A percentile compares a stretch with the other conserved stretches of the same genome.
These are phyloP conservation scores for Fomitopsis serialis DNA, from an alignment of 768 basidiomycete genomes.

Conservation along the genomic window DNA sequence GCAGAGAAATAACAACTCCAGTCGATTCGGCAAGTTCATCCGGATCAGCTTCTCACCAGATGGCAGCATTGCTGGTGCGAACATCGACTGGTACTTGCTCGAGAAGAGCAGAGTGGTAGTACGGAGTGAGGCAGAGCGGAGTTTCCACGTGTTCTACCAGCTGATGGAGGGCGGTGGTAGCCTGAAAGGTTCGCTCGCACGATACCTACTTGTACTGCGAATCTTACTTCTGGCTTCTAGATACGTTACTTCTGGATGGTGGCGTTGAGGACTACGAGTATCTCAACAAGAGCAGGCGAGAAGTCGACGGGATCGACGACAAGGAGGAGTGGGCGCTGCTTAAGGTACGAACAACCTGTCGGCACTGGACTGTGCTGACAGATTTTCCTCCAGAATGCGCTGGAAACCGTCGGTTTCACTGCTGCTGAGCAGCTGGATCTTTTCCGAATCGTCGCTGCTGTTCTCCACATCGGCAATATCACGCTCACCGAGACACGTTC, in stretches of 20 bases:
- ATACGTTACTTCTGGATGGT: constrained; percentile 68
- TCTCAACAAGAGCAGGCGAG: constrained; percentile 81
- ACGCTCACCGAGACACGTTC: constrained; percentile 70
- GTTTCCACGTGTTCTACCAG: constrained; percentile 98
- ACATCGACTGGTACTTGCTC: constrained; percentile 97
- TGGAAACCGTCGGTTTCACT: constrained; percentile 88
- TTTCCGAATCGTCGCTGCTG: constrained; percentile 89
- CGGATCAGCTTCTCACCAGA: constrained; percentile 90
- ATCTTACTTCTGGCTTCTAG: constrained; percentile 31
- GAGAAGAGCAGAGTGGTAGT: constrained; percentile 96
- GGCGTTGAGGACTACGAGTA: constrained; percentile 82
- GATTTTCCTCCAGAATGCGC: constrained; percentile 48
- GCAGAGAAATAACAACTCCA: constrained; percentile 96
- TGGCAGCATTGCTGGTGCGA: constrained; percentile 95
- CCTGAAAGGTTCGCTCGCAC: constrained; percentile 70
- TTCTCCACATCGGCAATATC: constrained; percentile 96
- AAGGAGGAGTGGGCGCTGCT: constrained; percentile 80
- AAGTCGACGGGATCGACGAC: constrained; percentile 96
- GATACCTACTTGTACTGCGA: neutral
- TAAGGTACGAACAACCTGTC: constrained; percentile 47
- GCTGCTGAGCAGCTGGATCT: constrained; percentile 82
- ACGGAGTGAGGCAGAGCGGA: constrained; percentile 82
- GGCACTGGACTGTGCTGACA: constrained; percentile 1
- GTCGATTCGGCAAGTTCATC: constrained; percentile 98
- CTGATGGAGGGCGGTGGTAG: constrained; percentile 70